Conservation (phyloP, 257 asterid species). For the Schizonepeta tenuifolia region DNA sequence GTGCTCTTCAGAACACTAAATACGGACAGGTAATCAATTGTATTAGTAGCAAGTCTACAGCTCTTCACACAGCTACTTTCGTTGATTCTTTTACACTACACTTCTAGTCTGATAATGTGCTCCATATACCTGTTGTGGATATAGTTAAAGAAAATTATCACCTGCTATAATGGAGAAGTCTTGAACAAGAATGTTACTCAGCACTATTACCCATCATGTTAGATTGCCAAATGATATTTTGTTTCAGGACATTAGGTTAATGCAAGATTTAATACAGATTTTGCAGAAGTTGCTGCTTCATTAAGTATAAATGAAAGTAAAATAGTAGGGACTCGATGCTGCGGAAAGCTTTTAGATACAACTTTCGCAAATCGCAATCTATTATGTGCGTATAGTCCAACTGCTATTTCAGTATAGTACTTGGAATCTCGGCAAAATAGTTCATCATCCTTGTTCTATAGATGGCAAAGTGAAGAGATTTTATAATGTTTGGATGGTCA, state of each 20-base stretch:
- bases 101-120: neutral
- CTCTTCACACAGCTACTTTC: slow-evolving; percentile 12
- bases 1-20: slow-evolving; percentile 92
- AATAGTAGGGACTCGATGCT: neutral
- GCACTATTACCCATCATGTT: neutral
- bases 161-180: neutral
- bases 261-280: neutral
- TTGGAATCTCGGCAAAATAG: too few species aligned
- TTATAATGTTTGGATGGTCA: too few species aligned
- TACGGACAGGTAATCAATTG: slow-evolving; percentile 89
- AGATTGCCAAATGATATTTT: neutral
- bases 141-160: neutral
- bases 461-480: too few species aligned
- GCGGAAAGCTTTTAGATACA: neutral
- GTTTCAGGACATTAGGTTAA: neutral
- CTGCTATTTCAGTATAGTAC: too few species aligned
- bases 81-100: slow-evolving; percentile 3
- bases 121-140: neutral
- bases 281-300: neutral
- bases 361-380: too few species aligned
- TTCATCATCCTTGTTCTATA: too few species aligned
- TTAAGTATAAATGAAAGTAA: neutral
- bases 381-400: too few species aligned
- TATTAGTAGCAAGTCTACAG: neutral
- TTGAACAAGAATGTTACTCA: neutral